phyloP scores from a whole-genome alignment of 2,329 filamentous ascomycete genomes.

The Teratosphaeria zuluensis region DNA sequence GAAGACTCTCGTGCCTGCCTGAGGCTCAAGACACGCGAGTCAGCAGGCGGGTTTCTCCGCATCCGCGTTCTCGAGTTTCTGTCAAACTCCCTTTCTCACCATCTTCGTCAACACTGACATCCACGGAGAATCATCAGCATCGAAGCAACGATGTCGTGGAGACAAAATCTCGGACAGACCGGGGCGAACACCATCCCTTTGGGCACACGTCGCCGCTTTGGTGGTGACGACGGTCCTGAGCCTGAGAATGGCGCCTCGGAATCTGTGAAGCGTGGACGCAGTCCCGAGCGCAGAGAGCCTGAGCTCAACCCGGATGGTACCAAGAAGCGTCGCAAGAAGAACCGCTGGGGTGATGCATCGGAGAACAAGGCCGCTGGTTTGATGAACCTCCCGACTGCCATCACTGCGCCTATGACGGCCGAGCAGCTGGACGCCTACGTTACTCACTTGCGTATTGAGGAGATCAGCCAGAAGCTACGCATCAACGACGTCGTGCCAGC shows the following conservation, averaged over 20 bases:
- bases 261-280: conserved; percentile 73
- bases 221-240: conserved; percentile 37
- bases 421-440: conserved; percentile 98
- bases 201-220: conserved; percentile 72
- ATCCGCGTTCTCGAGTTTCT: neutral
- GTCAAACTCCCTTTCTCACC: neutral
- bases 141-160: conserved; percentile 45
- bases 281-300: conserved; percentile 46
- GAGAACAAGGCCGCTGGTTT: conserved; percentile 98
- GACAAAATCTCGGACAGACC: conserved; percentile 69
- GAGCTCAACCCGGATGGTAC: conserved; percentile 55
- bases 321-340: conserved; percentile 92
- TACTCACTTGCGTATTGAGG: conserved; percentile 90
- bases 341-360: conserved; percentile 92
- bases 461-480: conserved; percentile 97
- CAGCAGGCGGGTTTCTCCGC: neutral
- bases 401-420: conserved; percentile 94
- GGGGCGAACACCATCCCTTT: conserved; percentile 97
- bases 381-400: conserved; percentile 94
- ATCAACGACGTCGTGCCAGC: conserved; percentile 98
- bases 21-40: neutral
- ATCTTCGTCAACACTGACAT: neutral
- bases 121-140: neutral
- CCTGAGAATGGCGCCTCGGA: conserved; percentile 23
- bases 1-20: too few species aligned